Conservation (phyloP, 108 stramenopile species). For the Fragilaria radians region DNA sequence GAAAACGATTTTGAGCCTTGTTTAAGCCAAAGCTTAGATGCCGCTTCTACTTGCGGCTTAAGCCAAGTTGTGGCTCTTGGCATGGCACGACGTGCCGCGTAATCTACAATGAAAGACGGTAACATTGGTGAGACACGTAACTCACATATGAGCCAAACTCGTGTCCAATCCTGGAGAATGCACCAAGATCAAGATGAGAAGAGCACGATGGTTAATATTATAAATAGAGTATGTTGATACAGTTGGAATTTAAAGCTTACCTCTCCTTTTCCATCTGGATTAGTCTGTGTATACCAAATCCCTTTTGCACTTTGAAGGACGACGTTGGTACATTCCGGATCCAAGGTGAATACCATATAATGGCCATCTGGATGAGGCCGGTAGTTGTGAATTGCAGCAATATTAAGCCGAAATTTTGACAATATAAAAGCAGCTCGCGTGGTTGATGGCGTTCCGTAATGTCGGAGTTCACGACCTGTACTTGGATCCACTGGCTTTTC, state of each 20-base stretch:
- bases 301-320: slow-evolving; percentile 82
- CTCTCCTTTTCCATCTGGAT: slow-evolving; percentile 63
- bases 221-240: neutral
- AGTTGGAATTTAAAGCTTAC: slow-evolving; percentile 6
- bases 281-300: slow-evolving; percentile 78
- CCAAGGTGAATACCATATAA: slow-evolving; percentile 83
- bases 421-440: slow-evolving; percentile 72
- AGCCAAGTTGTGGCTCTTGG: slow-evolving; percentile 85
- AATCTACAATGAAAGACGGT: slow-evolving; percentile 79
- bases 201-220: too few species aligned
- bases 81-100: slow-evolving; percentile 82
- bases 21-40: slow-evolving; percentile 52
- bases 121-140: slow-evolving; percentile 63
- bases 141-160: slow-evolving; percentile 80
- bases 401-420: slow-evolving; percentile 78
- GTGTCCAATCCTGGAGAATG: slow-evolving; percentile 37
- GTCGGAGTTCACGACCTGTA: slow-evolving; percentile 55
- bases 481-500: slow-evolving; percentile 63
- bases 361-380: slow-evolving; percentile 74
- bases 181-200: too few species aligned
- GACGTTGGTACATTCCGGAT: slow-evolving; percentile 71
- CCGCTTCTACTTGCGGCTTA: slow-evolving; percentile 66
- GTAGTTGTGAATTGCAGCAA: slow-evolving; percentile 83
- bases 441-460: slow-evolving; percentile 68
- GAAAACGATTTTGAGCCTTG: slow-evolving; percentile 4